Base-by-base conservation (phyloP, 1,284 basidiomycete genomes). In the Apiotrichum akiyoshidainum region DNA sequence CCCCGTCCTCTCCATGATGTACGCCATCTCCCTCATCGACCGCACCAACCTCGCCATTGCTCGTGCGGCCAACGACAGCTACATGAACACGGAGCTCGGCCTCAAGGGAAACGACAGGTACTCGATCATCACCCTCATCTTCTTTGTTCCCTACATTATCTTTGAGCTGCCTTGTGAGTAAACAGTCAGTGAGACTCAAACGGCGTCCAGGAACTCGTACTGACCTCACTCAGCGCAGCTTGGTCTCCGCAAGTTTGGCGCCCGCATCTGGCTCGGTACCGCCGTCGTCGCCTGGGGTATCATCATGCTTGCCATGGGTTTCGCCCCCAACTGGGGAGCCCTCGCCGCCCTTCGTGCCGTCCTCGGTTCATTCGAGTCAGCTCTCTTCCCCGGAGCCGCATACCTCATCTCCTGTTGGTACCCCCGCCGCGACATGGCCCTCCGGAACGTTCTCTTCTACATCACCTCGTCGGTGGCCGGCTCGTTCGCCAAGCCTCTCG, bases 361-460 rank as follows among this genome's bases (percentile, higher is more conserved):
- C 2, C 67, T 81, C 41, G 81, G 79, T 17, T 51, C 69, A 3
- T 67, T 79, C 37, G 77, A 78, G 59, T 69, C 64, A 37, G 61
- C 67, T 17, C 71, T 78, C 61, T 77, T 77, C 68, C 72, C 69
- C 22, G 69, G 68, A 19, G 76, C 73, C 53, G 75, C 78, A 7
- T 79, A 71, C 67, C 70, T 82, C 19, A 76, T 81, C 57, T 74
- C 78, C 6, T 75, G 70, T 41, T 81, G 61, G 80, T 82, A 81
- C 68, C 77, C 78, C 2, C 76, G 80, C 31, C 70, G 71, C 54
- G 76, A 80, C 64, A 76, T 77, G 54, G 77, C 79, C 49, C 65
- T 68, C 13, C 66, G 68, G 49, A 58, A 65, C 64, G 72, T 74
- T 9, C 61, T 69, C 42, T 81, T 81, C 71, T 81, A 81, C 71